Percentiles rank a stretch among this genome's conserved stretches.
phyloP scores from a whole-genome alignment of 176 grass and related monocot species.

The Carex littledalei region DNA sequence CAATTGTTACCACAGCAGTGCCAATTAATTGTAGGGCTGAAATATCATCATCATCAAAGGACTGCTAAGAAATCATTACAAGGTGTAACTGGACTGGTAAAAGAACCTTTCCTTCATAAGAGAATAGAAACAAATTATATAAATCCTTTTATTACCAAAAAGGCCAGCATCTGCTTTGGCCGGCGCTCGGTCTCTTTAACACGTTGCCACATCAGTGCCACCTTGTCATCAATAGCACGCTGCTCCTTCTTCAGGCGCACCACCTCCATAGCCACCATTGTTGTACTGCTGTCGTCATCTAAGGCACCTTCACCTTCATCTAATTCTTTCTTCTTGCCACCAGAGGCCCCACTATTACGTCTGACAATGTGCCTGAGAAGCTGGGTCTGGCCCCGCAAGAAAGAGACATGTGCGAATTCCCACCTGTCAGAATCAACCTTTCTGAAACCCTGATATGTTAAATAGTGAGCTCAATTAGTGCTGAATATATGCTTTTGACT shows the following conservation, averaged over 20 bases:
- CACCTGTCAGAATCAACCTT: constrained; percentile 75
- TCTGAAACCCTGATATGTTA: constrained; percentile 45
- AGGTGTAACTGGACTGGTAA: not conserved
- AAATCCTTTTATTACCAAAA: constrained; percentile 27
- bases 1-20: not conserved
- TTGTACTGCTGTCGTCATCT: constrained; percentile 13
- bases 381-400: constrained; percentile 59
- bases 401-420: constrained; percentile 72
- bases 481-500: not conserved
- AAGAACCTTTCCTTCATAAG: not conserved
- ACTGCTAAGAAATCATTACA: not conserved
- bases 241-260: constrained; percentile 49
- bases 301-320: not conserved
- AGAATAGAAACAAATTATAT: not conserved
- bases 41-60: not conserved
- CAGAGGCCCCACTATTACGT: constrained; percentile 25
- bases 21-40: not conserved
- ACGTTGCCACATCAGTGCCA: constrained; percentile 54
- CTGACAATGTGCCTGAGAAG: constrained; percentile 49
- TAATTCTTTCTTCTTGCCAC: constrained; percentile 27
- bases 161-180: constrained; percentile 79
- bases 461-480: not conserved
- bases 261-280: constrained; percentile 61
- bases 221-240: constrained; percentile 40
- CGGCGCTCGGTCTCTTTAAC: constrained; percentile 64